These are phyloP conservation scores for Diaporthe ampelina DNA, from an alignment of 2,329 filamentous ascomycete species.

Conservation along the genomic window DNA sequence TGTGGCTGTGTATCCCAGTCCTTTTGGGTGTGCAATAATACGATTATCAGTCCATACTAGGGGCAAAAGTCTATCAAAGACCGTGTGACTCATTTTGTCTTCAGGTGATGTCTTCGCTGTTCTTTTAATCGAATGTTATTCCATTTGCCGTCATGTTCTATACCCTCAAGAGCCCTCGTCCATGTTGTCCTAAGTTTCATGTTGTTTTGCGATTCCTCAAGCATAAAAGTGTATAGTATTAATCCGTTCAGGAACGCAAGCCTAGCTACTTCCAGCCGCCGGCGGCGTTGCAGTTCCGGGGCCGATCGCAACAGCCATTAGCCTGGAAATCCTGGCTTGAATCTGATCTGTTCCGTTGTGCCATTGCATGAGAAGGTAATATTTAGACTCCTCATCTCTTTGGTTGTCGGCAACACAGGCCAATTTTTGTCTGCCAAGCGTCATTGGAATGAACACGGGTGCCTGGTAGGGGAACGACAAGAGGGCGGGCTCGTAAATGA, in stretches of 20 bases:
- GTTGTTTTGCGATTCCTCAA: background rate
- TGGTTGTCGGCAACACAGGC: background rate
- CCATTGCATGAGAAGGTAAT: background rate
- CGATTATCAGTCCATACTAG: background rate
- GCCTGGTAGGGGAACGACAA: background rate
- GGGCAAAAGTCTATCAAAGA: conserved; percentile 13
- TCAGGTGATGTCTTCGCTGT: background rate
- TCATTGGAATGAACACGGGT: background rate
- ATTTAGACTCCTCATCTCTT: background rate
- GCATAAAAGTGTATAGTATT: too few species aligned
- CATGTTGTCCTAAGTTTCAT: background rate
- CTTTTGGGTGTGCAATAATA: background rate
- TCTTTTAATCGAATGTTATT: too few species aligned
- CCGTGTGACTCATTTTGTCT: background rate
- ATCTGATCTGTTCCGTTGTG: too few species aligned
- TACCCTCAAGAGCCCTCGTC: background rate
- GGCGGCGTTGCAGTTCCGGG: background rate
- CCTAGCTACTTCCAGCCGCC: background rate
- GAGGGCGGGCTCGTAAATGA: background rate
- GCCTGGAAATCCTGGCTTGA: too few species aligned
- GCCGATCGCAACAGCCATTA: background rate
- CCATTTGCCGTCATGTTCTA: background rate
- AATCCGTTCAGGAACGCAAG: background rate
- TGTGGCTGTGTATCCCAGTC: background rate
- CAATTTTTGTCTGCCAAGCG: background rate